These are phyloP conservation scores for Boletus rubroflammeus DNA, from an alignment of 768 basidiomycete genomes.

Conservation along the genomic window DNA sequence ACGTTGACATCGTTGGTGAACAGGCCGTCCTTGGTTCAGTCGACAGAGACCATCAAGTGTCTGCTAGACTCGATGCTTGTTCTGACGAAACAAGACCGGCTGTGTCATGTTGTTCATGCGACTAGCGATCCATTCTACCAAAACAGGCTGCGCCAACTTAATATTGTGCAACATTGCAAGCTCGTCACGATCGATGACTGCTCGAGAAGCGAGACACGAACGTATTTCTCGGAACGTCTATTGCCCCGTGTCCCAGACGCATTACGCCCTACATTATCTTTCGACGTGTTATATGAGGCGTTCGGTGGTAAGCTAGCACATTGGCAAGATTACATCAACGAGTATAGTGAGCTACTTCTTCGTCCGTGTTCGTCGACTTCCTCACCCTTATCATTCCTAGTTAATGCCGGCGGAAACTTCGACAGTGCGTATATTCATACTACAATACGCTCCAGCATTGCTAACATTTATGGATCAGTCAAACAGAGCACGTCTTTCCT, in stretches of 20 bases:
- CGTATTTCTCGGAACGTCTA: conserved; percentile 62
- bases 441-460: background rate
- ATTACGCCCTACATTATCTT: conserved; percentile 51
- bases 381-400: conserved; percentile 35
- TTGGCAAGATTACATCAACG: conserved; percentile 76
- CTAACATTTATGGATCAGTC: conserved; percentile 40
- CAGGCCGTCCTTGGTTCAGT: conserved; percentile 73
- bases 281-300: conserved; percentile 70
- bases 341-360: conserved; percentile 48
- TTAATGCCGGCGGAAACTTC: conserved; percentile 68
- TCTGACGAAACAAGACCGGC: conserved; percentile 81
- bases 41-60: conserved; percentile 78
- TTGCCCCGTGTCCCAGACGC: conserved; percentile 68
- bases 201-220: conserved; percentile 63
- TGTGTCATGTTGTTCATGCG: conserved; percentile 79
- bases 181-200: conserved; percentile 81
- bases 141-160: conserved; percentile 75
- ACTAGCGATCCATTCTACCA: conserved; percentile 86
- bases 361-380: background rate
- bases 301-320: conserved; percentile 85
- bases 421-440: conserved; percentile 47
- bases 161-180: conserved; percentile 83
- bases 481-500: conserved; percentile 80
- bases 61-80: conserved; percentile 84
- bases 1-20: conserved; percentile 1